phyloP scores from a whole-genome alignment of 805 yeast species.

The Kurtzmaniella cleridarum region DNA sequence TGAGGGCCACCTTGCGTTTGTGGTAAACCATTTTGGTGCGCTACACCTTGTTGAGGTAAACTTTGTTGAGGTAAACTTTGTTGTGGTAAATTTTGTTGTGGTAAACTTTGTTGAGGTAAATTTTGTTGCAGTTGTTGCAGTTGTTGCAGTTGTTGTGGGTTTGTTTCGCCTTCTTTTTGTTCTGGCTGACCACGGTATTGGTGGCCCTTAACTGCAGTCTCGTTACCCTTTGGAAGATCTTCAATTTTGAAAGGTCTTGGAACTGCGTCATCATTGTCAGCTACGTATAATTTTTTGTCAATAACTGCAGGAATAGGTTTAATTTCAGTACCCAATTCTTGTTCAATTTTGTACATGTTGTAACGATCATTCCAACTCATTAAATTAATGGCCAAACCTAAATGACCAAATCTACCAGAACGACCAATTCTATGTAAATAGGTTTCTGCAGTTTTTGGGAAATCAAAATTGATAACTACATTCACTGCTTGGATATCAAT shows the following conservation, averaged over 20 bases:
- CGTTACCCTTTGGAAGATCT: conserved; percentile 44
- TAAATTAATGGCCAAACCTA: conserved; percentile 94
- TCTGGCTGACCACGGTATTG: conserved; percentile 45
- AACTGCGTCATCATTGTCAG: conserved; percentile 65
- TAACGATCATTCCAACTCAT: conserved; percentile 96
- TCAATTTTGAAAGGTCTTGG: conserved; percentile 89
- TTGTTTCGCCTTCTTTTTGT: not conserved
- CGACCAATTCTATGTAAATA: conserved; percentile 98
- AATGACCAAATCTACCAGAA: conserved; percentile 97
- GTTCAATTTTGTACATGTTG: conserved; percentile 89
- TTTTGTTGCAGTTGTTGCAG: conserved; percentile 2
- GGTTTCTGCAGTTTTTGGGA: conserved; percentile 97
- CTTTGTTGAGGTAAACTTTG: conserved; percentile 11
- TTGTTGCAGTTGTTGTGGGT: conserved; percentile 2
- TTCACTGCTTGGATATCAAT: conserved; percentile 98
- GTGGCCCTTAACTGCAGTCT: conserved; percentile 28
- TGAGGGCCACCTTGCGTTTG: conserved; percentile 14
- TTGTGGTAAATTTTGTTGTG: conserved; percentile 13
- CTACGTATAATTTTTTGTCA: conserved; percentile 84
- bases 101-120: conserved; percentile 4
- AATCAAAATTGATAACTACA: conserved; percentile 95
- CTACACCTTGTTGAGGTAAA: conserved; percentile 8
- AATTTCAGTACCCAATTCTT: conserved; percentile 95
- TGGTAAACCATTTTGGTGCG: conserved; percentile 7
- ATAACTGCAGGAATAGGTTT: conserved; percentile 94